Evolutionary conservation across 176 grass and related monocot species (phyloP).

Genomic region (Aegilops longissima): DNA sequence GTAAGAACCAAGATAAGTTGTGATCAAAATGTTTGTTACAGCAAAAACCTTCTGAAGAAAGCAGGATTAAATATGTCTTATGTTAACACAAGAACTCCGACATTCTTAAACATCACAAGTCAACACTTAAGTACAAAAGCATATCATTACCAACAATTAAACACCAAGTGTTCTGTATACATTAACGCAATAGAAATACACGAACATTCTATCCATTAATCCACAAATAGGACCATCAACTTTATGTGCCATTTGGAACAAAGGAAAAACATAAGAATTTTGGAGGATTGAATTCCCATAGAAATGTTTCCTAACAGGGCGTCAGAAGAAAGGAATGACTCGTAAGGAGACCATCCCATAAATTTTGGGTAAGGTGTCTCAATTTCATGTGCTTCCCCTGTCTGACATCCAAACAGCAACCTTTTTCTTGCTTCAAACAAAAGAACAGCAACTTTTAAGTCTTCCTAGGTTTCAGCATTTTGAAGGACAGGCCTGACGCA

Average conservation of each 20-base stretch:
- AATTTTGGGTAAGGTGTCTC: not conserved
- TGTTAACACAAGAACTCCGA: not conserved
- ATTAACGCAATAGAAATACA: not conserved
- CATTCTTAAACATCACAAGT: constrained; percentile 1
- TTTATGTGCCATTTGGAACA: not conserved
- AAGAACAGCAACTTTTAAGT: no score
- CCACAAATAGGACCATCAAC: not conserved
- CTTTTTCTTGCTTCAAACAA: no score
- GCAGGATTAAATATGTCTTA: not conserved
- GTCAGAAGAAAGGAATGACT: not conserved
- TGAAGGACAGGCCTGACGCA: no score
- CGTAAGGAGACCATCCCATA: not conserved
- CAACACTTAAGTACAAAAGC: constrained; percentile 8
- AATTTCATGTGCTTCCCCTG: not conserved
- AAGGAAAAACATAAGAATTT: constrained; percentile 8
- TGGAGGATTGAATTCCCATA: not conserved
- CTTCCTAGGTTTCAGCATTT: no score
- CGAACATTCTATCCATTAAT: not conserved
- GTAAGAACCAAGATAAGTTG: not conserved
- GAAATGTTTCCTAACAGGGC: not conserved
- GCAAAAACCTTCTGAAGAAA: constrained; percentile 16
- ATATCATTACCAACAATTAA: not conserved
- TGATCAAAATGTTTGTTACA: not conserved
- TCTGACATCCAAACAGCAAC: not conserved
- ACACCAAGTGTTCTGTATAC: not conserved